Conservation (phyloP, 2,329 filamentous ascomycete genomes). For the Blastomyces emzantsi region DNA sequence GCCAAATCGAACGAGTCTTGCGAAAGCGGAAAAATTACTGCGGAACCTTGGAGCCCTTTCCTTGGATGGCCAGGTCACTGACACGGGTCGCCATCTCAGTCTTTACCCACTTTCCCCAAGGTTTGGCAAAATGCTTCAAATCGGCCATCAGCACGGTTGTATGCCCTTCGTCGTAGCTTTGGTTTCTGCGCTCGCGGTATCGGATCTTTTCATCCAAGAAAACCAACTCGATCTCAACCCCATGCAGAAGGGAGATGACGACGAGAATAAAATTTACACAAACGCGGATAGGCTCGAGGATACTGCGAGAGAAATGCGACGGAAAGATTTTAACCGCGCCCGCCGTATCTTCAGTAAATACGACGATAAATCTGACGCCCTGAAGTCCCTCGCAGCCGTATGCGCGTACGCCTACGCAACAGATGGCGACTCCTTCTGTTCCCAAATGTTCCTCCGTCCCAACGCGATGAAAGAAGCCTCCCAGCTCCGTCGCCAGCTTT, state of each 20-base stretch:
- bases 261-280: conserved; percentile 41
- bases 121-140: conserved; percentile 83
- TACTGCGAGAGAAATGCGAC: conserved; percentile 56
- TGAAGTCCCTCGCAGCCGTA: conserved; percentile 82
- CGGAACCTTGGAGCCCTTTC: conserved; percentile 76
- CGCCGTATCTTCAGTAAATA: conserved; percentile 71
- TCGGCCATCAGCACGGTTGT: conserved; percentile 74
- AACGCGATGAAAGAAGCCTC: conserved; percentile 82
- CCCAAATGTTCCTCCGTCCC: conserved; percentile 71
- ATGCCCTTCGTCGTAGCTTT: conserved; percentile 79
- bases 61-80: conserved; percentile 63
- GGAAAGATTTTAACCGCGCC: conserved; percentile 58
- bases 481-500: conserved; percentile 75
- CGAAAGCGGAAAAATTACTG: conserved; percentile 76
- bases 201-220: conserved; percentile 78
- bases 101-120: conserved; percentile 84
- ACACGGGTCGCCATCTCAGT: conserved; percentile 70
- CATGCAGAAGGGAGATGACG: conserved; percentile 33
- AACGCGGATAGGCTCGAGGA: conserved; percentile 64
- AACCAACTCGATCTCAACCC: conserved; percentile 60
- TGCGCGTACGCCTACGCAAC: conserved; percentile 74
- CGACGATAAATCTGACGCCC: conserved; percentile 75
- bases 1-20: conserved; percentile 65
- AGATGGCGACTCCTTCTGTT: conserved; percentile 61
- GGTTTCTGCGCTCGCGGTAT: conserved; percentile 78